Evolutionary conservation across 2,329 filamentous ascomycete species (phyloP), one percentile per base, ranked within the genome.

Genomic region (Sordariomycetes sp.): DNA sequence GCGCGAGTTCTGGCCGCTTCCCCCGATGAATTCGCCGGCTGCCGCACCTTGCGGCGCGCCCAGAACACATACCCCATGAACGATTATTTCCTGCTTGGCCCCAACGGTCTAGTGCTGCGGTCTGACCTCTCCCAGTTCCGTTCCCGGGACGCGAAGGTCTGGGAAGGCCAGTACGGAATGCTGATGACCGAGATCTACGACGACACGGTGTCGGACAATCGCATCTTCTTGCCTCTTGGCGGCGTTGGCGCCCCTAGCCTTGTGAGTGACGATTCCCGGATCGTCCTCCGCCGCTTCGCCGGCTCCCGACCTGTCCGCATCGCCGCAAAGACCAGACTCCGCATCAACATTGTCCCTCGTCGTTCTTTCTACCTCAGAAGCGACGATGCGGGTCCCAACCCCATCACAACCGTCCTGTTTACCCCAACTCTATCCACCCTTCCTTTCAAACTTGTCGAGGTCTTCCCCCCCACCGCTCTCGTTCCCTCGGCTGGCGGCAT

Each of bases 31-130:
- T 58, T 58, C 35, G 35, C 56, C 35, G 56, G 56, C 35, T 58
- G 56, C 51, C 56, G 56, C 56, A 58, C 56, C n/a, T 51, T 58
- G 18, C 56, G 56, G 14, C 56, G 50, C 50, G 22, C 43, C 34
- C 22, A 20, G 32, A 46, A n/a, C 2, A 10, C 54, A 16, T 16
- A 25, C 18, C 50, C 20, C 12, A 11, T 54, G 56, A 58, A 58
- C 56, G 56, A 58, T 14, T 37, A 25, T 35, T n/a, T 54, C n/a
- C 14, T 20, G 14, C 16, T 32, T 18, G 24, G 35, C 3, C 50
- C 50, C 12, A 50, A 24, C 3, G 56, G 56, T 35, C 20, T 58
- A 32, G 35, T 46, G 20, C 14, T 54, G 10, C 34, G 50, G 22
- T 14, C 22, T 16, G 51, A 58, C 32, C 3, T 58, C 16, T 7